Percentiles rank a stretch among this genome's conserved stretches.
phyloP scores from a whole-genome alignment of 2,329 filamentous ascomycete genomes.

The Epichloe gansuensis region DNA sequence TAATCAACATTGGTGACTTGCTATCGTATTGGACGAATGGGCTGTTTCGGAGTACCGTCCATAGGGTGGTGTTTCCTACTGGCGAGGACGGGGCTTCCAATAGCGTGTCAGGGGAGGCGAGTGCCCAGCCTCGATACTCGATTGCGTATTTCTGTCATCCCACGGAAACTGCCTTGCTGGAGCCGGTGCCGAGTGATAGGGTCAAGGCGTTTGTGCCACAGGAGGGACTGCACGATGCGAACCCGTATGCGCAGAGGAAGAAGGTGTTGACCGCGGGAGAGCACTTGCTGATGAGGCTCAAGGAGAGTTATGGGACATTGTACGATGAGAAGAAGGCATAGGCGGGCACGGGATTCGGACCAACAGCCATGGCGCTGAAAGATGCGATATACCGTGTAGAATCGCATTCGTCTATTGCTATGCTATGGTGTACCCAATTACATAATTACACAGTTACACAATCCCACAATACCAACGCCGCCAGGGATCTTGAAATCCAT shows the following conservation, averaged over 20 bases:
- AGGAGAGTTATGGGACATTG: constrained; percentile 44
- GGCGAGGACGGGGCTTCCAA: constrained; percentile 7
- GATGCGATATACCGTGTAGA: no score
- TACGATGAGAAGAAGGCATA: constrained; percentile 30
- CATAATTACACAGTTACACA: constrained; percentile 15
- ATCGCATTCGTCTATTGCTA: no score
- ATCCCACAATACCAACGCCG: constrained; percentile 32
- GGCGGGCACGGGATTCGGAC: not conserved
- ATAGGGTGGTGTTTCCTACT: constrained; percentile 64
- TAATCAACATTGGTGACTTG: constrained; percentile 64
- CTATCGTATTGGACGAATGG: constrained; percentile 85
- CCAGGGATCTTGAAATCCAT: constrained; percentile 29
- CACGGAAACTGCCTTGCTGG: constrained; percentile 37
- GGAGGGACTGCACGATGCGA: constrained; percentile 20
- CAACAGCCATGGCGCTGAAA: not conserved
- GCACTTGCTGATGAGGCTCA: constrained; percentile 49
- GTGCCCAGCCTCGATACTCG: constrained; percentile 44
- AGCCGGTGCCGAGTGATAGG: constrained; percentile 47
- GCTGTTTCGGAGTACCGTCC: constrained; percentile 74
- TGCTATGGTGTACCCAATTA: no score
- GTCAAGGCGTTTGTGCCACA: constrained; percentile 32
- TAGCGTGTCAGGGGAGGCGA: constrained; percentile 31
- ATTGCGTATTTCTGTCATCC: constrained; percentile 62
- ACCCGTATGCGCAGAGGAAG: constrained; percentile 39
- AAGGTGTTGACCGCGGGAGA: constrained; percentile 51